phyloP scores from a whole-genome alignment of 495 filamentous ascomycete genomes.

The Aspergillus bridgeri region DNA sequence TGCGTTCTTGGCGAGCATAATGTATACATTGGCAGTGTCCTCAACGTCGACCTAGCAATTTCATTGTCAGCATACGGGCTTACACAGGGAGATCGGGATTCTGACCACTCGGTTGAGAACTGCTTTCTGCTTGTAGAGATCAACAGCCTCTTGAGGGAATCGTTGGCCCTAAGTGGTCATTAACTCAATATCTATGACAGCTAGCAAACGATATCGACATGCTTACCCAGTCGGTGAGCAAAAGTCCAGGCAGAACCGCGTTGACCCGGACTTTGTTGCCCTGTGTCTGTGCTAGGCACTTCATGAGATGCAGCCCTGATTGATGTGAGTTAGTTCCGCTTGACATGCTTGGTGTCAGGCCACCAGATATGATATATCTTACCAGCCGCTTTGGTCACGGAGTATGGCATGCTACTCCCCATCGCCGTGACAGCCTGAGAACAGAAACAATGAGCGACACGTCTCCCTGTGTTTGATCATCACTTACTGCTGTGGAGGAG shows the following conservation, averaged over 20 bases:
- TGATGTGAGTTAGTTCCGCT: neutral
- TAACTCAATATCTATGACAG: slow-evolving; percentile 1
- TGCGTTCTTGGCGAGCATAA: slow-evolving; percentile 51
- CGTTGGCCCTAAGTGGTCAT: slow-evolving; percentile 37
- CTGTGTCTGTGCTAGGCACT: slow-evolving; percentile 64
- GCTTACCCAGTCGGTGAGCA: slow-evolving; percentile 71
- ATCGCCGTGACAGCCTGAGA: slow-evolving; percentile 39
- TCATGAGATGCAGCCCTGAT: slow-evolving; percentile 64
- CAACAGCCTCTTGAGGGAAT: slow-evolving; percentile 41
- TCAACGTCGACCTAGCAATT: slow-evolving; percentile 49
- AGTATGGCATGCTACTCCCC: slow-evolving; percentile 64
- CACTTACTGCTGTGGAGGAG: slow-evolving; percentile 55
- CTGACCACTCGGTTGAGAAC: slow-evolving; percentile 45
- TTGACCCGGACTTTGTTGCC: slow-evolving; percentile 65
- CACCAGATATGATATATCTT: slow-evolving; percentile 2
- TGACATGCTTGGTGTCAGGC: neutral
- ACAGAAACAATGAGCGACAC: neutral
- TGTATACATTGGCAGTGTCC: slow-evolving; percentile 51
- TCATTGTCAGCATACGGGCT: slow-evolving; percentile 10
- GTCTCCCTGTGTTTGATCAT: neutral
- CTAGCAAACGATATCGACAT: neutral
- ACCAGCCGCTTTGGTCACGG: slow-evolving; percentile 63
- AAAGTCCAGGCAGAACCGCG: slow-evolving; percentile 62
- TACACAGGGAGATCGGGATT: neutral
- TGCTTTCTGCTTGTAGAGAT: slow-evolving; percentile 33